Percentiles rank a stretch among this genome's conserved stretches.
Conservation (phyloP, 495 filamentous ascomycete genomes). For the Elaphomyces granulatus region DNA sequence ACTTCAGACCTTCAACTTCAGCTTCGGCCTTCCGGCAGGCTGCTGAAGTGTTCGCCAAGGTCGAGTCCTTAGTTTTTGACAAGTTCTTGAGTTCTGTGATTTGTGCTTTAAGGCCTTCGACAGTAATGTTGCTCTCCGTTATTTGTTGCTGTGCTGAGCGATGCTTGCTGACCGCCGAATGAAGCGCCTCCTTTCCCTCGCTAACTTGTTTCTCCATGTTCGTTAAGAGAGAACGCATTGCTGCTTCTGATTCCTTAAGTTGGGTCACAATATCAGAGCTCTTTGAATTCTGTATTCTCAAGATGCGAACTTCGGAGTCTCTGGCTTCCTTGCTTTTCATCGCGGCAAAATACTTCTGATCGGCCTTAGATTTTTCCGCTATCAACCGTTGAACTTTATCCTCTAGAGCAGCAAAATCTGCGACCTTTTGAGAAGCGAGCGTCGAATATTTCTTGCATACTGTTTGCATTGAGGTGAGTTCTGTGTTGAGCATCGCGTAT, state of each 20-base stretch:
- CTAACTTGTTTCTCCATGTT: conserved; percentile 82
- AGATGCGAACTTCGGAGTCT: conserved; percentile 56
- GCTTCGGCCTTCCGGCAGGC: conserved; percentile 57
- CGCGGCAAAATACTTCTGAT: conserved; percentile 92
- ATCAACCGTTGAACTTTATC: conserved; percentile 58
- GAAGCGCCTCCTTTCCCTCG: conserved; percentile 63
- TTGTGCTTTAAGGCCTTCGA: conserved; percentile 63
- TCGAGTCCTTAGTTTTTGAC: conserved; percentile 58
- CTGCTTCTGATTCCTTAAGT: conserved; percentile 72
- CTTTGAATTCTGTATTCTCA: conserved; percentile 71
- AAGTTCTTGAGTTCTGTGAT: conserved; percentile 57
- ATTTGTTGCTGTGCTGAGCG: conserved; percentile 55
- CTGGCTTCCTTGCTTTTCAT: conserved; percentile 85
- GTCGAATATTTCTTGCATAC: conserved; percentile 77
- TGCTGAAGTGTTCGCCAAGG: conserved; percentile 33
- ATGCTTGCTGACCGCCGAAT: conserved; percentile 48
- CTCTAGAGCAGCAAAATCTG: conserved; percentile 58
- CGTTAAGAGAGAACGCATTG: conserved; percentile 44
- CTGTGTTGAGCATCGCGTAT: conserved; percentile 69
- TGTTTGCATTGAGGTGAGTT: conserved; percentile 70
- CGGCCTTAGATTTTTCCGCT: conserved; percentile 88
- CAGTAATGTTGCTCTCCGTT: conserved; percentile 49
- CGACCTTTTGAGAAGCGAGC: conserved; percentile 72
- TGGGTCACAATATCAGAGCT: conserved; percentile 87
- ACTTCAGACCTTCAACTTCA: conserved; percentile 57